Base-by-base conservation (phyloP, 306 rosid species). In the Corylus americana region DNA sequence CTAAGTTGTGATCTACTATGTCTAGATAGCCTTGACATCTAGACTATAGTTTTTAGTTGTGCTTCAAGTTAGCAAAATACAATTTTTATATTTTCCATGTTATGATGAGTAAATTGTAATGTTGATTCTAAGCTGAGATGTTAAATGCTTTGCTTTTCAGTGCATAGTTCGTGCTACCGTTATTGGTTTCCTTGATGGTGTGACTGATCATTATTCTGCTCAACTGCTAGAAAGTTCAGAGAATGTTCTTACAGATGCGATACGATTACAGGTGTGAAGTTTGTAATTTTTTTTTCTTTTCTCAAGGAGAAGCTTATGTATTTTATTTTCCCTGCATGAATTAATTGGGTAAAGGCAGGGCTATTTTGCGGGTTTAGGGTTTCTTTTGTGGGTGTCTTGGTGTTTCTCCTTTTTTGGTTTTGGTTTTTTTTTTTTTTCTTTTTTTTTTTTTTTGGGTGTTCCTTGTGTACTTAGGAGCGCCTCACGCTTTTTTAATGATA, bases 111-210 rank as follows among this genome's bases (percentile, higher is more conserved):
- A 37, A 67, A 67, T 67, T 67, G 29, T 39, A 59, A 49, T 70
- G 11, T 57, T 35, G 39, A 16, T 42, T 29, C 35, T 70, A 53
- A 13, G 74, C 74, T 79, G 73, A 76, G 75, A 69, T 44, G 70
- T 85, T 79, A 31, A 77, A 75, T 83, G 54, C 53, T 84, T 78
- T 87, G 74, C 73, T 69, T 88, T 49, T 82, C 82, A 93, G 98
- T 94, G 98, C 85, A 71, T 85, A 82, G 97, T 92, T 74, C 94
- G 92, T 81, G 97, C 97, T 63, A 84, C 90, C 39, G 93, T 85
- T 79, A 79, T 85, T 54, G 90, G 83, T 84, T 91, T 84, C 78
- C 18, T 42, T 69, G 90, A 86, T 63, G 77, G 77, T 59, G 62
- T 83, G 86, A 81, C 76, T 71, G 80, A 70, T 57, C 74, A 73